Percentiles rank a stretch among this genome's conserved stretches.
Evolutionary conservation across 129 eudicot species (phyloP).

Genomic region (Lactuca sativa): DNA sequence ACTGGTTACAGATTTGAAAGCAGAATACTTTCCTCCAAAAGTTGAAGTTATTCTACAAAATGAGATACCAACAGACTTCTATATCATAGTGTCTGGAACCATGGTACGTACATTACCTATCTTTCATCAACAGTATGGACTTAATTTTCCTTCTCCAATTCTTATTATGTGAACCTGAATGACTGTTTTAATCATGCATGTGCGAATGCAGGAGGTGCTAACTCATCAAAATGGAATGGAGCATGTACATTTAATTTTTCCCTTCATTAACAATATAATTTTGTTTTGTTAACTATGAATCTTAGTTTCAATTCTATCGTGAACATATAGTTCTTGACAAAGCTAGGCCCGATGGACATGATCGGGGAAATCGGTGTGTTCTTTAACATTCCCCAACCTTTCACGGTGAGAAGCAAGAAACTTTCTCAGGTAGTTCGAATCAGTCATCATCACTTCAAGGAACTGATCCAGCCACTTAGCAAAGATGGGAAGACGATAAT

Average conservation of each 20-base stretch:
- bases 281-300: neutral
- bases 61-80: conserved; percentile 81
- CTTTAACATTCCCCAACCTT: conserved; percentile 76
- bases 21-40: conserved; percentile 78
- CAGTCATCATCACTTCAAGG: conserved; percentile 73
- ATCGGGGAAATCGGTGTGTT: conserved; percentile 74
- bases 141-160: conserved; percentile 8
- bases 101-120: conserved; percentile 44
- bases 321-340: conserved; percentile 45
- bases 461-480: conserved; percentile 53
- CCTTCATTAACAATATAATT: neutral
- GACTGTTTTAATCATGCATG: conserved; percentile 24
- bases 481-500: conserved; percentile 53
- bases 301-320: conserved; percentile 3
- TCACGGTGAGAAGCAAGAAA: conserved; percentile 75
- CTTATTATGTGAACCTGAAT: neutral
- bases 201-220: conserved; percentile 59
- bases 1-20: conserved; percentile 75
- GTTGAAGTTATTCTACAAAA: conserved; percentile 75
- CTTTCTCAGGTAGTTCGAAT: conserved; percentile 75
- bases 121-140: neutral
- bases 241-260: conserved; percentile 43
- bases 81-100: conserved; percentile 68
- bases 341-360: conserved; percentile 53
- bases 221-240: conserved; percentile 53